Percentiles rank a stretch among this genome's conserved stretches.
These are phyloP conservation scores for Begonia peltatifolia DNA, from an alignment of 306 rosid species.

Conservation along the genomic window DNA sequence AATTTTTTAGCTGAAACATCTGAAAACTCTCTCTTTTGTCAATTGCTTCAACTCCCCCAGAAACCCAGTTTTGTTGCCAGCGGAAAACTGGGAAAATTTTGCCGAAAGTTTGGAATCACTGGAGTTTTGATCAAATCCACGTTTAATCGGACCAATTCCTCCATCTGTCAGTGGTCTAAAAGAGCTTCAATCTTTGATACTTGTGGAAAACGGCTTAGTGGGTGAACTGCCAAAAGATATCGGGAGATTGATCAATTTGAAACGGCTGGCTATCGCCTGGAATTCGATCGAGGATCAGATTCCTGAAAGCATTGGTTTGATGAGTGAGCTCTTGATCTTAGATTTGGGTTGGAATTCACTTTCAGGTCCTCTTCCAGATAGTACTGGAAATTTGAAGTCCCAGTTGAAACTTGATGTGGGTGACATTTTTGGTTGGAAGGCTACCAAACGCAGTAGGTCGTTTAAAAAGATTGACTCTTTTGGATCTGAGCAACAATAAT, in stretches of 20 bases:
- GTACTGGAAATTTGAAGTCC: slow-evolving; percentile 43
- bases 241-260: slow-evolving; percentile 42
- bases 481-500: slow-evolving; percentile 69
- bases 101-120: slow-evolving; percentile 27
- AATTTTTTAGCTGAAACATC: slow-evolving; percentile 51
- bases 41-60: slow-evolving; percentile 46
- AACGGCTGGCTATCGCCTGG: slow-evolving; percentile 48
- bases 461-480: slow-evolving; percentile 48
- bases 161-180: slow-evolving; percentile 37
- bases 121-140: slow-evolving; percentile 63
- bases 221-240: slow-evolving; percentile 47
- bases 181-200: slow-evolving; percentile 61
- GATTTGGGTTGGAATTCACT: slow-evolving; percentile 66
- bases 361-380: slow-evolving; percentile 48
- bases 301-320: slow-evolving; percentile 31
- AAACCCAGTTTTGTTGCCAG: slow-evolving; percentile 35
- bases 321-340: slow-evolving; percentile 45
- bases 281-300: slow-evolving; percentile 45
- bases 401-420: slow-evolving; percentile 74
- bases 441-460: slow-evolving; percentile 23
- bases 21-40: slow-evolving; percentile 54
- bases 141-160: slow-evolving; percentile 55
- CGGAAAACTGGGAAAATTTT: slow-evolving; percentile 47
- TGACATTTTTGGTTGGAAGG: slow-evolving; percentile 42
- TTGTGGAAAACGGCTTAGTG: slow-evolving; percentile 42